Evolutionary conservation across 352 stramenopile species (phyloP).

Genomic region (Thalassiosira allenii): DNA sequence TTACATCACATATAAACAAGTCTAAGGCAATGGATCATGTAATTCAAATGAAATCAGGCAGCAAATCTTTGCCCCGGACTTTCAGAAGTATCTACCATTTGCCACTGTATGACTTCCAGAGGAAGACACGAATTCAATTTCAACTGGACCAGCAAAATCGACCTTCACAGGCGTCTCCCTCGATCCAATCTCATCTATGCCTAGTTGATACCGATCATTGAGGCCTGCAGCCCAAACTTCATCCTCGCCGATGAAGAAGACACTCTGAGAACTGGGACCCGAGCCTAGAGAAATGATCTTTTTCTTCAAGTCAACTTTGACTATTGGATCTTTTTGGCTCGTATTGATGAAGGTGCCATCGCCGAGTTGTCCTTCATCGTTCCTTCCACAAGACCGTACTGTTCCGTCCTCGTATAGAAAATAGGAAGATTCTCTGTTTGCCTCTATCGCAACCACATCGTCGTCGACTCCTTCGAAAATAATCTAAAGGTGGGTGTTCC

Average conservation of each 20-base stretch:
- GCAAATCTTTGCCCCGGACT: no score
- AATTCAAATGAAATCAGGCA: no score
- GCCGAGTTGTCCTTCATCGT: conserved; percentile 9
- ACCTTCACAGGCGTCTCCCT: neutral
- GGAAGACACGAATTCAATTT: neutral
- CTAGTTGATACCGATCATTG: conserved; percentile 48
- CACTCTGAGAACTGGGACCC: conserved; percentile 40
- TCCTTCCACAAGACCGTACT: conserved; percentile 2
- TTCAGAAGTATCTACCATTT: neutral
- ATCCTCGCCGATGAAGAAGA: conserved; percentile 42
- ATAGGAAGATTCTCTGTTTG: conserved; percentile 54
- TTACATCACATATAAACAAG: no score
- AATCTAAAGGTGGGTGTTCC: conserved; percentile 8
- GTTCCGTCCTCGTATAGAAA: conserved; percentile 10
- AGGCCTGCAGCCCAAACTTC: conserved; percentile 21
- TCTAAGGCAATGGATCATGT: no score
- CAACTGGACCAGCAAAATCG: neutral
- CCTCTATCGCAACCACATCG: conserved; percentile 29
- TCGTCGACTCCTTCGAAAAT: conserved; percentile 4
- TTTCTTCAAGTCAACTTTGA: conserved; percentile 24
- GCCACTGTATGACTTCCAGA: conserved; percentile 12
- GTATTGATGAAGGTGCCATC: conserved; percentile 7
- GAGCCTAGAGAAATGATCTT: conserved; percentile 16
- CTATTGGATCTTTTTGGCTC: neutral
- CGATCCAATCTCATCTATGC: conserved; percentile 12